A percentile compares a stretch with the other conserved stretches of the same genome.
phyloP scores from a whole-genome alignment of 2,329 filamentous ascomycete genomes.

The Epichloe bromicola region DNA sequence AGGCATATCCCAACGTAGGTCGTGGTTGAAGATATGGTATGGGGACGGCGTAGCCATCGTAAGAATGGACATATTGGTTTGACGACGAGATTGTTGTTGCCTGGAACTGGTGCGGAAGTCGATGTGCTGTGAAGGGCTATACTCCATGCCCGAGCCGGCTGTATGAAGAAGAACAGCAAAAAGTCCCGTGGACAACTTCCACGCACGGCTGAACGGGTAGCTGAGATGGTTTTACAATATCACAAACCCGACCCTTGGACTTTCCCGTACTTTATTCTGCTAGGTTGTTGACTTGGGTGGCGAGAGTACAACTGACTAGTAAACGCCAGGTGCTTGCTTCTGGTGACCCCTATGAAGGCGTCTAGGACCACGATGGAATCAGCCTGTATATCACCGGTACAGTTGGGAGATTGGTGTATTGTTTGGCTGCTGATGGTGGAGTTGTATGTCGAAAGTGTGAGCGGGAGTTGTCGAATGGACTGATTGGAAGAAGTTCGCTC shows the following conservation, averaged over 20 bases:
- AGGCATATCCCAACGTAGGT: constrained; percentile 26
- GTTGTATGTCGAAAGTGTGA: background rate
- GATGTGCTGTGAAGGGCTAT: constrained; percentile 22
- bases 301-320: background rate
- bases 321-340: background rate
- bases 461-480: background rate
- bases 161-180: background rate
- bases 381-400: background rate
- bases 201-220: background rate
- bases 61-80: constrained; percentile 36
- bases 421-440: background rate
- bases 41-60: constrained; percentile 31
- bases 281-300: background rate
- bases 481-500: background rate
- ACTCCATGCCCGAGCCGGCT: constrained; percentile 24
- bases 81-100: constrained; percentile 13
- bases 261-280: background rate
- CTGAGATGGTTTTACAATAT: background rate
- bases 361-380: background rate
- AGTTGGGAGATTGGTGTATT: background rate
- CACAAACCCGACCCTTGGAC: background rate
- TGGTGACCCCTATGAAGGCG: background rate
- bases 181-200: background rate
- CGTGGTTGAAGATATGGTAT: constrained; percentile 26
- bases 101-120: constrained; percentile 16